Percentiles rank a stretch among this genome's conserved stretches.
Conservation (phyloP, 495 filamentous ascomycete genomes). For the Podospora australis region DNA sequence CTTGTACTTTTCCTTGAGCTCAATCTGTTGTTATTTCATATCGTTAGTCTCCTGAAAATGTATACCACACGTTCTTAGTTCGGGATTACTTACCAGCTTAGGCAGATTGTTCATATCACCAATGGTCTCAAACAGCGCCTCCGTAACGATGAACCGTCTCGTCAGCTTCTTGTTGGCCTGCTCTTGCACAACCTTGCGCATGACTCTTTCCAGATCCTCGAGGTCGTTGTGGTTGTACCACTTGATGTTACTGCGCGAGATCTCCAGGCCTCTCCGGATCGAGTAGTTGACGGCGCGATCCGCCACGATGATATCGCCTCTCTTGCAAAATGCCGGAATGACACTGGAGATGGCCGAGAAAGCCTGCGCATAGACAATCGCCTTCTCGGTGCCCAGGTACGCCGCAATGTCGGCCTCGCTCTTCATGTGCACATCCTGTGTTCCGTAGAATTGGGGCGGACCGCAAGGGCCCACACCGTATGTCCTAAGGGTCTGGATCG, state of each 20-base stretch:
- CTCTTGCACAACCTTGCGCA: constrained; percentile 80
- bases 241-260: constrained; percentile 77
- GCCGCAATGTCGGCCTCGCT: constrained; percentile 89
- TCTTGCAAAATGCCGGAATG: constrained; percentile 92
- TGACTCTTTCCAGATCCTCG: constrained; percentile 81
- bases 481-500: constrained; percentile 83
- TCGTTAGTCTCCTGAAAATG: too few relatives aligned
- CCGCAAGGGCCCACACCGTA: constrained; percentile 97
- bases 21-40: too few relatives aligned
- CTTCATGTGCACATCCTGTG: constrained; percentile 97
- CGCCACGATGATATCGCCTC: constrained; percentile 97
- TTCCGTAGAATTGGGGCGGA: constrained; percentile 95
- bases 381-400: constrained; percentile 76
- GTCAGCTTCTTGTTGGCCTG: constrained; percentile 85
- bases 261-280: constrained; percentile 88
- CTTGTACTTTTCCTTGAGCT: constrained; percentile 89
- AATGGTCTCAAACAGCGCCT: constrained; percentile 86
- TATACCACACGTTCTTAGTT: too few relatives aligned
- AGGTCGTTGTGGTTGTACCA: constrained; percentile 98
- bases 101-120: constrained; percentile 84
- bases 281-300: constrained; percentile 91
- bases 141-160: constrained; percentile 90
- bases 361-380: constrained; percentile 91
- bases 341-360: constrained; percentile 93
- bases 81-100: constrained; percentile 58